A percentile compares a stretch with the other conserved stretches of the same genome.
Conservation (phyloP, 208 protist genomes). For the Porcisia deanei region DNA sequence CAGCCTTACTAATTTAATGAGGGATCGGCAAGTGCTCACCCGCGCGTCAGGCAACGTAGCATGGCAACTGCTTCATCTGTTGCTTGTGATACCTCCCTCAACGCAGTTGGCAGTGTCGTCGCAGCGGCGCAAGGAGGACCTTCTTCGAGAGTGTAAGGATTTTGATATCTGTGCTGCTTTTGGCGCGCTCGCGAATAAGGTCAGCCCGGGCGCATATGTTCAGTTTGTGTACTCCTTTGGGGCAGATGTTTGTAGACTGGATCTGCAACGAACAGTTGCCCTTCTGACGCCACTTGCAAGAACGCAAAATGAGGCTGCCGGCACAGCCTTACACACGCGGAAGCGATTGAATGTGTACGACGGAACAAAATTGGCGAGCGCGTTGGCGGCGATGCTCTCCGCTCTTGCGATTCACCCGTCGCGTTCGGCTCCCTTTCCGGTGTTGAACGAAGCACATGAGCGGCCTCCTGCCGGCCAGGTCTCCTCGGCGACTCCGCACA, state of each 20-base stretch:
- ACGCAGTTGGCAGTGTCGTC: neutral
- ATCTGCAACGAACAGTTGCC: neutral
- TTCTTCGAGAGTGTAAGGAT: neutral
- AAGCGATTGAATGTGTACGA: constrained; percentile 24
- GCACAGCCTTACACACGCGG: too few relatives aligned
- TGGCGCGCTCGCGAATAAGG: neutral
- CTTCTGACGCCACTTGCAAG: constrained; percentile 9
- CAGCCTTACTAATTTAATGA: constrained; percentile 9
- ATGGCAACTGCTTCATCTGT: constrained; percentile 34
- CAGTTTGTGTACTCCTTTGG: constrained; percentile 20
- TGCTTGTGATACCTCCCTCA: constrained; percentile 15
- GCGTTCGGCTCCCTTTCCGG: neutral
- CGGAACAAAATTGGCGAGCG: constrained; percentile 14
- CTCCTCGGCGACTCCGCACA: neutral
- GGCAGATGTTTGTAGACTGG: neutral
- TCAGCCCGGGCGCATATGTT: constrained; percentile 21
- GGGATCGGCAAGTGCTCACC: neutral
- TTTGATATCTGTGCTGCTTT: constrained; percentile 9
- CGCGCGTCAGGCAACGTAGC: constrained; percentile 18
- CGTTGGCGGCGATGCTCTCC: constrained; percentile 11
- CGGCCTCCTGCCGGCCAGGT: neutral
- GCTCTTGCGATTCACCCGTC: neutral
- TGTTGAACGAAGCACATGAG: neutral
- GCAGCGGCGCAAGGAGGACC: neutral
- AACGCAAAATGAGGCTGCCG: neutral